Evolutionary conservation across 331 rosid species (phyloP), one percentile per base, ranked within the genome.

Genomic region (Acacia pycnantha): DNA sequence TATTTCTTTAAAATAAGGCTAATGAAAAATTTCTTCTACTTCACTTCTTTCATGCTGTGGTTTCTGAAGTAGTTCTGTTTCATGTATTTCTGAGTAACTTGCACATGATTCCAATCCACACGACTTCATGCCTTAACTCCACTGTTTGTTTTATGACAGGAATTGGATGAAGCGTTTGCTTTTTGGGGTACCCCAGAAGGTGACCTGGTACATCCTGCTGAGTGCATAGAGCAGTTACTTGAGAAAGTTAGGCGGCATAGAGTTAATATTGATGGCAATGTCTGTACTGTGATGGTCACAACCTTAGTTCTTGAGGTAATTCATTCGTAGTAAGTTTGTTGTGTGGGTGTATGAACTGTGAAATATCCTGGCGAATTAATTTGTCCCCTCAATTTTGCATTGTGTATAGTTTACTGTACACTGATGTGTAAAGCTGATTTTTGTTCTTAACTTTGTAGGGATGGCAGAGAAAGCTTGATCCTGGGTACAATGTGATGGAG

Each of bases 181-280:
- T 96, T 96, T 85, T 96, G 99, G 99, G 98, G 98, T 58, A 96
- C 99, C 68, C 88, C 98, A 16, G 99, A 96, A 85, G 99, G 98
- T 85, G 99, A 96, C 74, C 56, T 92, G 68, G 92, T 93, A 66
- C 98, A 96, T 87, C 98, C 99, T 62, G 95, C 99, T 2, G 99
- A 96, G 80, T 93, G 98, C 88, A 96, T 96, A 92, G 94, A 96
- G 90, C 97, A 93, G 84, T 87, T 96, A 86, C 98, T 96, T 44
- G 99, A 95, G 94, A 95, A 93, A 91, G 99, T 92, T 73, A 88
- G 99, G 91, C 99, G 94, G 48, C 93, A 93, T 44, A 92, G 97
- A 84, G 99, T 96, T 88, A 96, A 96, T 77, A 84, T 96, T 37
- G 99, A 96, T 88, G 99, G 99, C 76, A 96, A 96, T 85, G 99